Percentiles rank a stretch among this genome's conserved stretches.
These are phyloP conservation scores for Bonia amplexicaulis DNA, from an alignment of 176 grass and related monocot species.

Conservation along the genomic window DNA sequence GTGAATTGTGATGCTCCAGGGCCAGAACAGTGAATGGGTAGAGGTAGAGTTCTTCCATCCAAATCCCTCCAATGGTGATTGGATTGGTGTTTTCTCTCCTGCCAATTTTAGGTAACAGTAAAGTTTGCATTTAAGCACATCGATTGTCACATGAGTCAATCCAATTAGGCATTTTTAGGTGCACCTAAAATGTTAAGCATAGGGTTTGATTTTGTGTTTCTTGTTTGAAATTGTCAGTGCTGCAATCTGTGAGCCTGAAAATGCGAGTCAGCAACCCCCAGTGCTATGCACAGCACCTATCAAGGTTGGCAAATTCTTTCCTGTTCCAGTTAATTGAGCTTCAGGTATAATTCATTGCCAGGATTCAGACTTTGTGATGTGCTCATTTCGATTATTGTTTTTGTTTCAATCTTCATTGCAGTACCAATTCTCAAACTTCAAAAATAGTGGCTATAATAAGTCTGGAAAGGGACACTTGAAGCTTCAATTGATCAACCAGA, in stretches of 20 bases:
- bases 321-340: background rate
- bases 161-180: background rate
- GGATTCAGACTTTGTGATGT: background rate
- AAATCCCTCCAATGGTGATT: conserved; percentile 55
- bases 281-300: conserved; percentile 66
- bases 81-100: conserved; percentile 82
- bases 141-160: background rate
- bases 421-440: conserved; percentile 65
- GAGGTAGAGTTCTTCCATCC: conserved; percentile 61
- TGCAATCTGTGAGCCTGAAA: conserved; percentile 55
- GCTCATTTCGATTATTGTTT: background rate
- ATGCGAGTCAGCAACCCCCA: conserved; percentile 36
- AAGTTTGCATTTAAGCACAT: background rate
- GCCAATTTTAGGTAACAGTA: conserved; percentile 64
- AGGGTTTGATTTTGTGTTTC: background rate
- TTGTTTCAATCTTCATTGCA: conserved; percentile 20
- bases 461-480: conserved; percentile 51
- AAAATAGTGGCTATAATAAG: conserved; percentile 31
- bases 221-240: conserved; percentile 44
- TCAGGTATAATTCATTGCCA: background rate
- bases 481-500: conserved; percentile 85
- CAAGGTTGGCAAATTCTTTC: conserved; percentile 33
- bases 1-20: conserved; percentile 21
- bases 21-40: conserved; percentile 71
- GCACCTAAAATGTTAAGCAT: background rate